Evolutionary conservation across 306 rosid species (phyloP).

Genomic region (Dicorynia guianensis): DNA sequence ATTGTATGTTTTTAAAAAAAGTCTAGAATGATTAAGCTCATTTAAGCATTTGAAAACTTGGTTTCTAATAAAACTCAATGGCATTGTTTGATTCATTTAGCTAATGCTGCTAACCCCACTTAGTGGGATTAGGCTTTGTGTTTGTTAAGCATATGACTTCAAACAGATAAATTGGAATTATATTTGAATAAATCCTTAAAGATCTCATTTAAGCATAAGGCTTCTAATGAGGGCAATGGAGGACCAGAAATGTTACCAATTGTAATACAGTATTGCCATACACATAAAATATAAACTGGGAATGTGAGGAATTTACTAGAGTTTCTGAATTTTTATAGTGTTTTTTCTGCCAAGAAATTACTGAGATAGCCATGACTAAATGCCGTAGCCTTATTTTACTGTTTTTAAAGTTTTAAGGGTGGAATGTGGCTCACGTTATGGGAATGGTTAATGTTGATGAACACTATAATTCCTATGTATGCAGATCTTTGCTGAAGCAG

Average conservation of each 20-base stretch:
- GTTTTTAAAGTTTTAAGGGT: not conserved
- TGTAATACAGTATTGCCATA: constrained; percentile 7
- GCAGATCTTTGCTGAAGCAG: constrained; percentile 95
- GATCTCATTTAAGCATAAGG: too few relatives aligned
- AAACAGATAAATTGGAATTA: too few relatives aligned
- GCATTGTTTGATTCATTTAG: too few relatives aligned
- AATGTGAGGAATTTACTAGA: constrained; percentile 5
- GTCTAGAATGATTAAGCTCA: too few relatives aligned
- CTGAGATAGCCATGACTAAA: constrained; percentile 12
- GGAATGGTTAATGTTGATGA: constrained; percentile 38
- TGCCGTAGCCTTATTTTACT: constrained; percentile 8
- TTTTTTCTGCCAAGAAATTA: constrained; percentile 8
- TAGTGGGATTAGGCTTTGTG: too few relatives aligned
- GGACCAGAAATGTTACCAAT: constrained; percentile 12
- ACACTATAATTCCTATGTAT: constrained; percentile 46
- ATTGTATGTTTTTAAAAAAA: too few relatives aligned
- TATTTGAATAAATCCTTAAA: too few relatives aligned
- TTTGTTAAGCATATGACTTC: too few relatives aligned
- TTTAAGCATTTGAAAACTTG: too few relatives aligned
- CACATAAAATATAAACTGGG: not conserved
- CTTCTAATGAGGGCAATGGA: constrained; percentile 8
- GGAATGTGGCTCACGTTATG: not conserved
- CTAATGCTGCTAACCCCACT: too few relatives aligned
- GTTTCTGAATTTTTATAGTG: not conserved
- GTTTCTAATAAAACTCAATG: too few relatives aligned